phyloP scores from a whole-genome alignment of 2,329 filamentous ascomycete species.

The Penicillium nordicum region DNA sequence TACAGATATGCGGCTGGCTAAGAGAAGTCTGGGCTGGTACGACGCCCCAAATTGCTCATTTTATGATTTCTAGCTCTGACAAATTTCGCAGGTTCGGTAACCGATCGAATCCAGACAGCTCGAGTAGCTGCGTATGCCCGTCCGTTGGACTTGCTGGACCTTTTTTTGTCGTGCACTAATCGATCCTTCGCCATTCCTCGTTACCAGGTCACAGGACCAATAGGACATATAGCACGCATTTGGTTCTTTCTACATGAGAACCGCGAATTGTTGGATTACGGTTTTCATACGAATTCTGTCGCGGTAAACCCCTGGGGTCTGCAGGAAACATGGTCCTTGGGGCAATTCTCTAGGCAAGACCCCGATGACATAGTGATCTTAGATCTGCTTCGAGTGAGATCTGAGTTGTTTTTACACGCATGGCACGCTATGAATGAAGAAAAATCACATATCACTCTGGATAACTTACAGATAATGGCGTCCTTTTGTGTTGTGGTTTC shows the following conservation, averaged over 20 bases:
- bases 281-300: constrained; percentile 41
- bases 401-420: constrained; percentile 44
- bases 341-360: constrained; percentile 28
- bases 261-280: constrained; percentile 46
- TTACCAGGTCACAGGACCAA: constrained; percentile 24
- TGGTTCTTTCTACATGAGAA: constrained; percentile 44
- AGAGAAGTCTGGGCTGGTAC: constrained; percentile 73
- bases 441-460: constrained; percentile 46
- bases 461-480: constrained; percentile 50
- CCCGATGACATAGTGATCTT: constrained; percentile 40
- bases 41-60: constrained; percentile 47
- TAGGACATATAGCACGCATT: constrained; percentile 33
- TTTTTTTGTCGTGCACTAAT: constrained; percentile 70
- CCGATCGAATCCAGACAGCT: constrained; percentile 64
- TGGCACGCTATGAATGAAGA: constrained; percentile 45
- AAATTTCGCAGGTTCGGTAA: constrained; percentile 45
- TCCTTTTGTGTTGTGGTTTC: constrained; percentile 47
- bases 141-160: constrained; percentile 62
- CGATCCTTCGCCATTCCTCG: constrained; percentile 31
- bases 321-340: constrained; percentile 21
- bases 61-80: constrained; percentile 9
- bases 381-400: constrained; percentile 46
- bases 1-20: constrained; percentile 75
- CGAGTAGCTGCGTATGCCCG: constrained; percentile 62
- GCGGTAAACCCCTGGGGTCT: constrained; percentile 26